Evolutionary conservation across 768 basidiomycete species (phyloP), one percentile per base, ranked within the genome.

Genomic region (Mycena galopus): DNA sequence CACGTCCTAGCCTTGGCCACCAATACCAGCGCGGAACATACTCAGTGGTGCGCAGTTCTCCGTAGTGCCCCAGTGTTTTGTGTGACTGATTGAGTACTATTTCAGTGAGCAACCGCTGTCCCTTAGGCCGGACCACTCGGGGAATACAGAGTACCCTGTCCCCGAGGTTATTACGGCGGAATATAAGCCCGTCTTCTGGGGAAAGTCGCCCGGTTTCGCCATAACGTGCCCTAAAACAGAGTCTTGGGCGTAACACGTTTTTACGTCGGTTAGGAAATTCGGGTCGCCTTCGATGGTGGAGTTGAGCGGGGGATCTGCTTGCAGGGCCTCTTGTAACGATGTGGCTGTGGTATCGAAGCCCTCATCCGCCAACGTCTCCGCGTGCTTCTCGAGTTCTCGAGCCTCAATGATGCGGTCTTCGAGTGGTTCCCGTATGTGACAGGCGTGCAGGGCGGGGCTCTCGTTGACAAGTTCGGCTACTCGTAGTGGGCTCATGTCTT

Each of bases 371-470:
- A 62, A 1, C 21, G 29, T 27, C 35, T 62, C 60, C 2, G 60
- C 60, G 42, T 62, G 39, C 27, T 17, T 9, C 9, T 44, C 37
- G n/a, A 62, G 39, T 16, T 62, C 60, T 30, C n/a, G 11, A 19
- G 60, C 60, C n/a, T 62, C 60, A 10, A 62, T 21, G 1, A 62
- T 21, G 2, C 60, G 39, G 23, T 47, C 62, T 21, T 64, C 62
- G 7, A 64, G 6, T 6, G 62, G 47, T 3, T 64, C 44, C 4
- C 17, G 3, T 2, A 53, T 35, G 11, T 30, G 47, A 1, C 62
- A 47, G 5, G 62, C 47, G 25, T 21, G 19, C 23, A 64, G 19
- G 2, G 16, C 11, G 6, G 30, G 21, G 5, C 29, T 17, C 12
- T 51, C 62, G 11, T 11, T 8, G 2, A 2, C 3, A 1, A 64